Evolutionary conservation across 176 grass and related monocot genomes (phyloP), one percentile per base, ranked within the genome.

Genomic region (Cenchrus purpureus): DNA sequence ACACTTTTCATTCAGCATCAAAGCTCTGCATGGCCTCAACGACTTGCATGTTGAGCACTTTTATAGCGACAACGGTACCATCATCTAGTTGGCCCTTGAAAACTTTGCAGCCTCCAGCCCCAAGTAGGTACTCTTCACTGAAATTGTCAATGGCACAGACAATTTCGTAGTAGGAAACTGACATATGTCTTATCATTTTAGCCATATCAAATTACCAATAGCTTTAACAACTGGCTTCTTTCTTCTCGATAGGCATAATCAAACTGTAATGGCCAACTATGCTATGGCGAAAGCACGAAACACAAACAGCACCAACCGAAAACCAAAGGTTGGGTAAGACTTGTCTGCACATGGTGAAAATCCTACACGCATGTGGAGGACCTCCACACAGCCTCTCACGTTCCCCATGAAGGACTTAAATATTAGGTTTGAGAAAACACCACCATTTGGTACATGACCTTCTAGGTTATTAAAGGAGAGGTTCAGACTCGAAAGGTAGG

Each of bases 361-460:
- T 19, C 7, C 34, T 43, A 68, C n/a, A n/a, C n/a, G n/a, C 14
- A 0, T 10, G 34, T 16, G 65, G 65, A 19, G 65, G 4, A 3
- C 65, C 65, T 1, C 71, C 71, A 2, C 71, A 73, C 9, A 76
- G 10, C 73, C n/a, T n/a, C 31, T 4, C 11, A 19, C 31, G 19
- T 76, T 76, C 31, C 73, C 73, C 8, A 20, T 29, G 52, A 76
- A 57, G 3, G 73, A 55, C 5, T 57, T 3, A 0, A 76, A 7
- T 8, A 31, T 76, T 10, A 57, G 1, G 31, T 57, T 76, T 57
- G 73, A 76, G 52, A 76, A 76, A 19, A 76, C 14, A 76, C 52
- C 73, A 12, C 73, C 52, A 12, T 20, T 19, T 76, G 73, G 73
- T 76, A 76, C 5, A 1, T 42, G 73, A 42, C 73, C 52, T 57